Percentiles rank a stretch among this genome's conserved stretches.
Evolutionary conservation across 2,329 filamentous ascomycete species (phyloP).

Genomic region (Dactylellina cionopaga): DNA sequence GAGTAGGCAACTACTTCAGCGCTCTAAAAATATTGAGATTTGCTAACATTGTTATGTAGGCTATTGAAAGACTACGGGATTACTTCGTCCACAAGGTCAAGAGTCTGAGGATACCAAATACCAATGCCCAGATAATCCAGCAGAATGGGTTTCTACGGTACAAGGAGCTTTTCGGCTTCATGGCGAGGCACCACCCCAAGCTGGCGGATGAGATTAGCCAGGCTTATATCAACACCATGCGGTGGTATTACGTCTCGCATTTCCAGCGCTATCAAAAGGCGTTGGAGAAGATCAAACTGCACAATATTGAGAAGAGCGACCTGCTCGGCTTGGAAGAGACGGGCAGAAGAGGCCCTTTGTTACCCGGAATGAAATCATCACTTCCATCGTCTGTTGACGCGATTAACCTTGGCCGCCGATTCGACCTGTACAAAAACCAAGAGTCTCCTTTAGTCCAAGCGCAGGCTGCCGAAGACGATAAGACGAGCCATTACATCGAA

Average conservation of each 20-base stretch:
- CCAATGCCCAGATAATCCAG: slow-evolving; percentile 96
- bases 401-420: slow-evolving; percentile 91
- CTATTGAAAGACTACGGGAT: slow-evolving; percentile 92
- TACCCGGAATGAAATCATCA: slow-evolving; percentile 37
- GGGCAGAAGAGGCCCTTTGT: slow-evolving; percentile 68
- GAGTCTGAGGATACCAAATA: slow-evolving; percentile 89
- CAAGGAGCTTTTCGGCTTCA: slow-evolving; percentile 86
- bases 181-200: slow-evolving; percentile 81
- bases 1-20: slow-evolving; percentile 65
- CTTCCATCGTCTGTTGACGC: slow-evolving; percentile 63
- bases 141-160: slow-evolving; percentile 89
- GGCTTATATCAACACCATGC: slow-evolving; percentile 98
- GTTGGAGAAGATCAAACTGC: slow-evolving; percentile 83
- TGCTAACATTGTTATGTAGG: slow-evolving; percentile 64
- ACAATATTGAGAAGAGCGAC: slow-evolving; percentile 83
- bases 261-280: slow-evolving; percentile 88
- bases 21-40: slow-evolving; percentile 7
- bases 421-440: slow-evolving; percentile 79
- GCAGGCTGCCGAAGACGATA: slow-evolving; percentile 90
- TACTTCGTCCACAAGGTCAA: slow-evolving; percentile 95
- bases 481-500: slow-evolving; percentile 85
- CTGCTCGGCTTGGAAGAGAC: slow-evolving; percentile 81
- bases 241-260: slow-evolving; percentile 95
- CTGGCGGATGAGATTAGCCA: slow-evolving; percentile 89
- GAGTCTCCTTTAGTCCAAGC: slow-evolving; percentile 82